Conservation (phyloP, 257 asterid species). For the Solanum medicagineum region DNA sequence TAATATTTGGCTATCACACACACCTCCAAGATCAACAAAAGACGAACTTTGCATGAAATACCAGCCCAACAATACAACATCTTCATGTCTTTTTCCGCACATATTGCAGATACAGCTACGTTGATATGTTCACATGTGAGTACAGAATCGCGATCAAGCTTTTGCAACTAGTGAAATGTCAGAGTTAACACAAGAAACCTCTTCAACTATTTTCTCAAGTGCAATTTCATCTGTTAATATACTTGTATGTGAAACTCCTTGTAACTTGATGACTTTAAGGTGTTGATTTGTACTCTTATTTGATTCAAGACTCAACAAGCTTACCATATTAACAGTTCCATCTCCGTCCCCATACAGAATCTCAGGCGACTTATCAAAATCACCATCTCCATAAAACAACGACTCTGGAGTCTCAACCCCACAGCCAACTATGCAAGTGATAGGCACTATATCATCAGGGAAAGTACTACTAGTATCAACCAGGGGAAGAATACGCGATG, state of each 20-base stretch:
- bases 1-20: too few species aligned
- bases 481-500: conserved; percentile 48
- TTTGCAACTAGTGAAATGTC: conserved; percentile 3
- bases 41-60: too few species aligned
- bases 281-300: conserved; percentile 12
- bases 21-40: too few species aligned
- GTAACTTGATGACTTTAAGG: conserved; percentile 36
- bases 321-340: conserved; percentile 71
- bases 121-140: not conserved
- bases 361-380: conserved; percentile 54
- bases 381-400: conserved; percentile 31
- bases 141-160: not conserved
- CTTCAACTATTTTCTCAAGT: conserved; percentile 21
- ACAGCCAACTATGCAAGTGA: conserved; percentile 59
- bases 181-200: conserved; percentile 37
- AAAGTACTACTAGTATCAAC: conserved; percentile 7
- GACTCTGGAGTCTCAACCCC: conserved; percentile 50
- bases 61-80: too few species aligned
- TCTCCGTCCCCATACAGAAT: conserved; percentile 74
- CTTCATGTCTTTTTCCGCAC: too few species aligned
- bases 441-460: conserved; percentile 19
- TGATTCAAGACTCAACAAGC: conserved; percentile 50
- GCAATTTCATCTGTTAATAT: conserved; percentile 37
- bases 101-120: not conserved
- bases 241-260: conserved; percentile 51